Evolutionary conservation across 441 rosid species (phyloP).

Genomic region (Erodium moschatum): DNA sequence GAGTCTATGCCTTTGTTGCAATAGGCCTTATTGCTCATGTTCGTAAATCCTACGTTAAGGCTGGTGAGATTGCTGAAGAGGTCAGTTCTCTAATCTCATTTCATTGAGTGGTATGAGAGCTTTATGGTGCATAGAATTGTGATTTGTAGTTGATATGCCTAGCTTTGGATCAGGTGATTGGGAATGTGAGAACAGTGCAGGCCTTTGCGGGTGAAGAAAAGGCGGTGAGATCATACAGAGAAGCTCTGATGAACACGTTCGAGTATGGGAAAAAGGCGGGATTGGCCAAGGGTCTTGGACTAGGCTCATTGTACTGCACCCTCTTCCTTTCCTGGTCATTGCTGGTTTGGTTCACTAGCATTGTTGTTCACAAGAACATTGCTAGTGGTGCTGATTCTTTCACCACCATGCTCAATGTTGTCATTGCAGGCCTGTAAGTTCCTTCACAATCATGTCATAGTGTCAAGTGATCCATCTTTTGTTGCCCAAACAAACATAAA

Average conservation of each 20-base stretch:
- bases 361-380: conserved; percentile 69
- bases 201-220: conserved; percentile 52
- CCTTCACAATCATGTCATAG: not conserved
- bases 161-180: conserved; percentile 18
- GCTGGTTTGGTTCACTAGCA: conserved; percentile 86
- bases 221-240: conserved; percentile 38
- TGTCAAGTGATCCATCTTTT: no score
- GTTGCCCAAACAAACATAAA: no score
- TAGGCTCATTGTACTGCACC: conserved; percentile 56
- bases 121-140: no score
- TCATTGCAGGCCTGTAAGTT: conserved; percentile 81
- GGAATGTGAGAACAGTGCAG: conserved; percentile 57
- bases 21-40: conserved; percentile 70
- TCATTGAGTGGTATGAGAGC: no score
- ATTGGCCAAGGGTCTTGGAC: conserved; percentile 52
- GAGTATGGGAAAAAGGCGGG: conserved; percentile 46
- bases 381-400: conserved; percentile 84
- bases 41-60: conserved; percentile 76
- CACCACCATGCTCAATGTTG: conserved; percentile 99
- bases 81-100: no score
- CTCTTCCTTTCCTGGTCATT: conserved; percentile 92
- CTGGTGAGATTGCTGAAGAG: conserved; percentile 97
- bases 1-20: conserved; percentile 75
- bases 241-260: conserved; percentile 38
- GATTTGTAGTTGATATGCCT: no score